phyloP scores from a whole-genome alignment of 2,329 filamentous ascomycete species.

The Coniochaeta sp. region DNA sequence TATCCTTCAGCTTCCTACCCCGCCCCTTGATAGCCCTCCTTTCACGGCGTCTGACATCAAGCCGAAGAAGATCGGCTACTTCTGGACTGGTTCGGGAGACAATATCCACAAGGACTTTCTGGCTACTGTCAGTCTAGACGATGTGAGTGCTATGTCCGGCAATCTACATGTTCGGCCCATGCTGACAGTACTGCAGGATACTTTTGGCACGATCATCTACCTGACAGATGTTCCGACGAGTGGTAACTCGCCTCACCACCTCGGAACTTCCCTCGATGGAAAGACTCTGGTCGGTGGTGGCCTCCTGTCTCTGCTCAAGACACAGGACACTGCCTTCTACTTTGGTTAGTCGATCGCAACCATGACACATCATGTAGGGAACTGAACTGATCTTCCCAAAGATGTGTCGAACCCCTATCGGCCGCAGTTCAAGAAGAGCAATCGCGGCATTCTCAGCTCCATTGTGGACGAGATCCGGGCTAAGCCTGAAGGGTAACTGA shows the following conservation, averaged over 20 bases:
- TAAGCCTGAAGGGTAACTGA: slow-evolving; percentile 50
- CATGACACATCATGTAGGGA: background rate
- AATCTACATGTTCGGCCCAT: background rate
- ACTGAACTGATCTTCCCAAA: background rate
- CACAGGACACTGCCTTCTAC: slow-evolving; percentile 55
- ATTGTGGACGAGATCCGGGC: slow-evolving; percentile 57
- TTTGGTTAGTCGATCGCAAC: slow-evolving; percentile 28
- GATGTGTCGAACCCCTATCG: slow-evolving; percentile 49
- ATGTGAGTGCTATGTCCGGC: slow-evolving; percentile 27
- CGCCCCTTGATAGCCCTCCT: slow-evolving; percentile 44
- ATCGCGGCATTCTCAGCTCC: slow-evolving; percentile 49
- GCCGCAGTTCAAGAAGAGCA: slow-evolving; percentile 52
- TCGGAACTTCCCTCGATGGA: slow-evolving; percentile 45
- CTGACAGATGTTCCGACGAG: slow-evolving; percentile 51
- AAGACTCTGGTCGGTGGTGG: slow-evolving; percentile 52
- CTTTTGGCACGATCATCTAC: slow-evolving; percentile 51
- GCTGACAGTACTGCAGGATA: slow-evolving; percentile 31
- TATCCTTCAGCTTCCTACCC: slow-evolving; percentile 52
- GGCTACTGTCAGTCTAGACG: slow-evolving; percentile 50
- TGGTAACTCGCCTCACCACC: slow-evolving; percentile 54
- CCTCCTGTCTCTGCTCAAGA: slow-evolving; percentile 50
- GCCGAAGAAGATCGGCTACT: slow-evolving; percentile 60
- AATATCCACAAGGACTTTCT: slow-evolving; percentile 54
- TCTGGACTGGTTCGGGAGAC: slow-evolving; percentile 55
- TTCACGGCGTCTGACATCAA: slow-evolving; percentile 47